These are phyloP conservation scores for Symbiodinium pilosum DNA, from an alignment of 73 alveolate species.

Conservation along the genomic window DNA sequence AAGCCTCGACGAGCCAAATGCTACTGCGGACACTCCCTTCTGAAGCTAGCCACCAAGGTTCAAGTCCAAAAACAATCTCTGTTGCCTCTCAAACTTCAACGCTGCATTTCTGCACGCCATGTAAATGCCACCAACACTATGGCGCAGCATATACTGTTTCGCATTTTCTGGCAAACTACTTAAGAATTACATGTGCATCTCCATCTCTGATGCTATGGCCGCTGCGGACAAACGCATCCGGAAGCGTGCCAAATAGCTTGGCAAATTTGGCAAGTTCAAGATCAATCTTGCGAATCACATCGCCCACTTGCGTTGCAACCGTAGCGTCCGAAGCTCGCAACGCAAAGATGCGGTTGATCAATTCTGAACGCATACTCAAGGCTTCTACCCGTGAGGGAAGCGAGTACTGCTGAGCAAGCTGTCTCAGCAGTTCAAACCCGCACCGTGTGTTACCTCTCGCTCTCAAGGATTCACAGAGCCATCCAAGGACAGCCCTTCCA, in stretches of 20 bases:
- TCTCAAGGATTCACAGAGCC: not conserved
- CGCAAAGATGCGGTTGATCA: not conserved
- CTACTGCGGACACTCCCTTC: no score
- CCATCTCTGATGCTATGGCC: not conserved
- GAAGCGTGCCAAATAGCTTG: not conserved
- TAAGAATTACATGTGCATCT: not conserved
- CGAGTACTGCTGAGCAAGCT: not conserved
- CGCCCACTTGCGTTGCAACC: not conserved
- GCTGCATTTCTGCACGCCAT: not conserved
- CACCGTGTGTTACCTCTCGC: not conserved
- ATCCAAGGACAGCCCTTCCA: not conserved
- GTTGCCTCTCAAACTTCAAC: not conserved
- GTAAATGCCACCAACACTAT: not conserved
- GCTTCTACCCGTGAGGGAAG: not conserved
- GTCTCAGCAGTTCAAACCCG: not conserved
- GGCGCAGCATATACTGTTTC: not conserved
- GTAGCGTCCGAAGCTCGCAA: not conserved
- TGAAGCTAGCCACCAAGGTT: not conserved
- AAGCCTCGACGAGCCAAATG: not conserved
- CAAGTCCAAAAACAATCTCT: slow-evolving; percentile 8
- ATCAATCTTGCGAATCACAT: not conserved
- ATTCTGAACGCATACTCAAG: not conserved
- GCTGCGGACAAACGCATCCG: not conserved
- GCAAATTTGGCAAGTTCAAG: not conserved
- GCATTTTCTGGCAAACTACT: not conserved